A percentile compares a stretch with the other conserved stretches of the same genome.
phyloP scores from a whole-genome alignment of 345 rosid genomes.

The Gossypium longicalyx region DNA sequence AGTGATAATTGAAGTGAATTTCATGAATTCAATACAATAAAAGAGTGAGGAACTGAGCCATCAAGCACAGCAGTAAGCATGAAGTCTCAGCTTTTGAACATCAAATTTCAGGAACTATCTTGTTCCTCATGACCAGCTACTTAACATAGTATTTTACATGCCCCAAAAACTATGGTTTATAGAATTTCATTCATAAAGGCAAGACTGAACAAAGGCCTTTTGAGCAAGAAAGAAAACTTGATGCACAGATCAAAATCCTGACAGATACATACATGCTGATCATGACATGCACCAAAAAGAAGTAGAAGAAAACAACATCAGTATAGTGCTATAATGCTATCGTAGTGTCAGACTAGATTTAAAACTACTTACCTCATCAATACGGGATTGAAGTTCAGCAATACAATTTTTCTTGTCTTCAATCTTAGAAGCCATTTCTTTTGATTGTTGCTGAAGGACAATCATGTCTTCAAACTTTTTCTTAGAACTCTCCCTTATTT shows the following conservation, averaged over 20 bases:
- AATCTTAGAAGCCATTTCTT: constrained; percentile 48
- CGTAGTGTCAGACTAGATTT: neutral
- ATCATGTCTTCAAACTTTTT: constrained; percentile 52
- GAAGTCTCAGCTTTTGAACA: neutral
- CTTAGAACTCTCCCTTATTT: constrained; percentile 46
- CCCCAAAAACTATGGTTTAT: neutral
- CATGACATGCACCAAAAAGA: neutral
- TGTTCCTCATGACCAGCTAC: neutral
- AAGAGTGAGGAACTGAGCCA: neutral
- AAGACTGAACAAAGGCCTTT: neutral
- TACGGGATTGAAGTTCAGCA: constrained; percentile 41
- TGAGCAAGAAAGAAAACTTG: too few species aligned
- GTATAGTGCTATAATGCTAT: neutral
- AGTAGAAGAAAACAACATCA: neutral
- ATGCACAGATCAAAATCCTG: too few species aligned
- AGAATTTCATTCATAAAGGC: neutral
- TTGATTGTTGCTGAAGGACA: constrained; percentile 47
- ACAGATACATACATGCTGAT: neutral
- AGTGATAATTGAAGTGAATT: neutral
- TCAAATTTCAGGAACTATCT: neutral
- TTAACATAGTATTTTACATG: neutral
- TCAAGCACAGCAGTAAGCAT: neutral
- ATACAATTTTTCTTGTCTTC: constrained; percentile 43
- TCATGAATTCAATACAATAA: neutral
- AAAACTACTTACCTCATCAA: constrained; percentile 46